Base-by-base conservation (phyloP, 495 filamentous ascomycete genomes). In the Astrothelium macrocarpum region DNA sequence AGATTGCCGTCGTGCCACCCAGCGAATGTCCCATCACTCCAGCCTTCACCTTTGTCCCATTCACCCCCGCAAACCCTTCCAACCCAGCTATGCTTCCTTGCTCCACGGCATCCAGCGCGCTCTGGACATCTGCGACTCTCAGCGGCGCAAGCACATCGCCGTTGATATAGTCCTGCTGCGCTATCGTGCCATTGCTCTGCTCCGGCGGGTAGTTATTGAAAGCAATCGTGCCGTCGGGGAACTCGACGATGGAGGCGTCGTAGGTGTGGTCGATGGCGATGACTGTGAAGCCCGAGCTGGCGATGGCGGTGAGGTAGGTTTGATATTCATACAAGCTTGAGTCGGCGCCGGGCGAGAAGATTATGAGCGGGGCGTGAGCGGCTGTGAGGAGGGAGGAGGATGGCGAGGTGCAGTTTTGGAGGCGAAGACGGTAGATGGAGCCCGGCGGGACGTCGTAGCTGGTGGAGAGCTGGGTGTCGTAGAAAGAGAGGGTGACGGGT, bases 11-110 rank as follows among this genome's bases (percentile, higher is more conserved):
- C 0, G 79, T 78, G n/a, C 83, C 83, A 25, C 83, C 82, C 10
- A 84, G 70, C 0, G 82, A 84, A 59, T 85, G 81, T 0, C 83
- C 82, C 32, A 79, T 77, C 26, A 80, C 71, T 1, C 71, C 76
- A 18, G 77, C 72, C 2, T 70, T 70, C 59, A 36, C 59, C 31
- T 60, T 62, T 32, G 53, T 67, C 26, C 49, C 49, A 29, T 56
- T 56, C 29, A 4, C 49, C 25, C 5, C 49, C 49, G 60, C 45
- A 53, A 60, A 60, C 36, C 10, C 45, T 63, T 56, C 53, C 9
- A 66, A 61, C 2, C 43, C 29, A 14, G 60, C 61, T 46, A 63
- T 63, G 31, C 25, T 56, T 56, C 49, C 49, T 56, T 29, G 49
- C 4, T 56, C 49, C 49, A 59, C 46, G 23, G 69, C 65, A 34